Evolutionary conservation across 768 basidiomycete genomes (phyloP), one percentile per base, ranked within the genome.

Genomic region (Naganishia antarctica): DNA sequence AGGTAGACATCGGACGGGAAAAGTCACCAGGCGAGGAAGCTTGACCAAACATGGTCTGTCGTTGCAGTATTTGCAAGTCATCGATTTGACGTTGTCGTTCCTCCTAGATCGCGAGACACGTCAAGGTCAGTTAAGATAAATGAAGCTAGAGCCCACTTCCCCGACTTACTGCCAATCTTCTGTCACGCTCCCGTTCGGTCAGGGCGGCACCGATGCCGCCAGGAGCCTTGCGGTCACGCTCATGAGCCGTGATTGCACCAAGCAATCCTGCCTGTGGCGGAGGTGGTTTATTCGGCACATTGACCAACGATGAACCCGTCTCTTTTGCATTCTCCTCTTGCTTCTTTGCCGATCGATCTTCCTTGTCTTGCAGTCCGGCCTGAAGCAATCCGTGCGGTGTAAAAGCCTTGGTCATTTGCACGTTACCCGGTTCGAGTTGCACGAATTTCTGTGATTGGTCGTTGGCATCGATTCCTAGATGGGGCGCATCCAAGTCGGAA

Each of bases 291-390:
- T 86, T 85, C 4, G 90, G 91, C n/a, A 99, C 90, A 75, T 94
- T 93, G 80, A 98, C 86, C 60, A 98, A 83, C 4, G 91, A 91
- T 16, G 85, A 89, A 29, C 96, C 96, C 7, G 83, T 86, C 79
- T 96, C 93, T 37, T 93, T 83, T 11, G 96, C 96, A 12, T 90
- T 79, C 76, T 96, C 90, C 76, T 99, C 94, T 72, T 97, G 91
- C 59, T 87, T 83, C 77, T 93, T 93, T 1, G 96, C 96, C 31
- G 92, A 96, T 37, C 94, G 85, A 73, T 96, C 92, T 75, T 93
- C 87, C 76, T 91, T 91, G 75, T 97, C 93, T 73, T 94, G 90
- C 69, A 98, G 81, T 40, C 96, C 96, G 60, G 91, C 91, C 64
- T 91, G 92, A 43, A 99, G 84, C 16, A 99, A 80, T 8, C 96